Percentiles rank a stretch among this genome's conserved stretches.
phyloP scores from a whole-genome alignment of 257 asterid species.

The Solanum peruvianum region DNA sequence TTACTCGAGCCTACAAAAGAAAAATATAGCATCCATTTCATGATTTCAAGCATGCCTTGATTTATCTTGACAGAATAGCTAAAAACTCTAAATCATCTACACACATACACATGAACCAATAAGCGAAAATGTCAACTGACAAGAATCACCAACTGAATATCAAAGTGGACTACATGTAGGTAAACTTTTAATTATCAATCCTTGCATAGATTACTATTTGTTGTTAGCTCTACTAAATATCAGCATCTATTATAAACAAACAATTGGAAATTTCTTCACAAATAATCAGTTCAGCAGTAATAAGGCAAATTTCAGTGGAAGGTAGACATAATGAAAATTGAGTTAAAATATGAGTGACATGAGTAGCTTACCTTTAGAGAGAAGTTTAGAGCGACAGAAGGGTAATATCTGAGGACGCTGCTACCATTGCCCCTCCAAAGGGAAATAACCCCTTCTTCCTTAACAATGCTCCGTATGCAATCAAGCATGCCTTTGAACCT shows the following conservation, averaged over 20 bases:
- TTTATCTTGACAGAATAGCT: background rate
- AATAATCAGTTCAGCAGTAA: background rate
- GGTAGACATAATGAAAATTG: background rate
- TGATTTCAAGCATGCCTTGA: background rate
- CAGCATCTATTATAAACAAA: background rate
- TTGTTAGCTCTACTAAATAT: background rate
- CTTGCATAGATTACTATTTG: background rate
- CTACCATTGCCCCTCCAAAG: constrained; percentile 99
- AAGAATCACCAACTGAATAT: background rate
- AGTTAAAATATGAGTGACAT: background rate
- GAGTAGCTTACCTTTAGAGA: constrained; percentile 73
- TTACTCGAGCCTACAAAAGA: background rate
- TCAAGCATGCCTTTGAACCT: constrained; percentile 93
- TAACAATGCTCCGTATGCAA: constrained; percentile 63
- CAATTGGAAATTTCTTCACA: background rate
- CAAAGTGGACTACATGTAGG: background rate
- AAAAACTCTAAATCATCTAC: background rate
- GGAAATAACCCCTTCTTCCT: constrained; percentile 77
- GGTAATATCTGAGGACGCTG: constrained; percentile 90
- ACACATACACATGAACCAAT: background rate
- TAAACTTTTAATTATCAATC: background rate
- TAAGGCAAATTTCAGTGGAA: background rate
- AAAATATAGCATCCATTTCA: background rate
- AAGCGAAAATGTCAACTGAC: background rate
- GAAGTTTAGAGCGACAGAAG: constrained; percentile 94